Base-by-base conservation (phyloP, 768 basidiomycete genomes). In the Leccinum olivaceopallidum region DNA sequence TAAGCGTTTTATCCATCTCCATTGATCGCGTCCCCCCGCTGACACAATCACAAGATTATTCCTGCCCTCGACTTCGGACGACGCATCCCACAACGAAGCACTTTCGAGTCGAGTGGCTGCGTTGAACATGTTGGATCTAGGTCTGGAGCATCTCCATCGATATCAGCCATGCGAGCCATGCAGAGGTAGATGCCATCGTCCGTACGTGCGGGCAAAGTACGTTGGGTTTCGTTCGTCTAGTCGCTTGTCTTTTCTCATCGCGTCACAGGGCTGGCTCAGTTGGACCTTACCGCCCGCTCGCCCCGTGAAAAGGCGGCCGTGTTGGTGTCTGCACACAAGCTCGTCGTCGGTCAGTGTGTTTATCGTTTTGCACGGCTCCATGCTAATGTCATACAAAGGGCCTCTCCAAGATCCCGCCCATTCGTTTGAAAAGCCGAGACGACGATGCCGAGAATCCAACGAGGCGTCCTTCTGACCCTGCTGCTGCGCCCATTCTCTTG, bases 81-180 rank as follows among this genome's bases (percentile, higher is more conserved):
- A 99, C 67, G 79, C 83, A 0, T 88, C 87, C 1, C 95, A 97
- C 70, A 95, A 99, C 70, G 92, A 93, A 67, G 90, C 93, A 0
- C 78, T 99, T 4, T 86, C 95, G 0, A 90, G 87, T 68, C 86
- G 95, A 6, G 87, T 98, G 16, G 93, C 94, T 14, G 95, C 95
- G 1, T 79, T 99, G 50, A 95, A 95, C 65, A 84, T 95, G 81
- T 80, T 98, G 2, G 96, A 98, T 72, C 79, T 99, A 0, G 83
- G 87, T 2, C 78, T 98, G 10, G 88, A 90, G 42, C 95, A 98
- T 75, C 84, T 99, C 2, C 16, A 82, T 98, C 9, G 87, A 93
- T 55, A 84, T 92, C 0, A 87, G 85, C 3, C 64, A 71, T 5
- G 77, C 76, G 1, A 76, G 81, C 5, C 80, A 68, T 0, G 65